Conservation (phyloP, 2,329 filamentous ascomycete species). For the Apiospora arundinis region DNA sequence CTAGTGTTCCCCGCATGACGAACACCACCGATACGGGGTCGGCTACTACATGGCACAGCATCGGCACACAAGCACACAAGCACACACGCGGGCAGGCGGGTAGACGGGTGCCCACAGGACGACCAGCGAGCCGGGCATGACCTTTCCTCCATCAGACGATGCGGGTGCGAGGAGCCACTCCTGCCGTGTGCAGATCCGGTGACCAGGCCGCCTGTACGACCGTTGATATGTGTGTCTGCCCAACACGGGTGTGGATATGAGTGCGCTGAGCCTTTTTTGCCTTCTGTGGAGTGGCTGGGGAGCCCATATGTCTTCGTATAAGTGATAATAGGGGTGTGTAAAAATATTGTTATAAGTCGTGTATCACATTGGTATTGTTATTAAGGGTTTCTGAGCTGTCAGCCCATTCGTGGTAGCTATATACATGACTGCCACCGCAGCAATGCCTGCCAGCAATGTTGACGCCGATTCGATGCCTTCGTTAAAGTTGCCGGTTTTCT, state of each 20-base stretch:
- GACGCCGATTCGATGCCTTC: constrained; percentile 16
- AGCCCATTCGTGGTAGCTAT: not conserved
- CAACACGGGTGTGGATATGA: not conserved
- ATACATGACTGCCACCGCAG: constrained; percentile 4
- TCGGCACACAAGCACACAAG: not conserved
- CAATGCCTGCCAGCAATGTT: constrained; percentile 4
- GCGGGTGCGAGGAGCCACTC: not conserved
- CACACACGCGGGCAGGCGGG: not conserved
- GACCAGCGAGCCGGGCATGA: constrained; percentile 12
- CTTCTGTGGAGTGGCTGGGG: not conserved
- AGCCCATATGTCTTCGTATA: not conserved
- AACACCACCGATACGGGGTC: constrained; percentile 10
- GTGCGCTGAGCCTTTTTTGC: not conserved
- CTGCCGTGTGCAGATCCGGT: not conserved
- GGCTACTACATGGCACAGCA: constrained; percentile 7
- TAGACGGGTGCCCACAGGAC: constrained; percentile 3
- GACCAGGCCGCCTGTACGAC: not conserved
- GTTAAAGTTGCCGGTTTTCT: constrained; percentile 2
- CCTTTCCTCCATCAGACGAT: not conserved
- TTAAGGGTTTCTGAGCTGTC: not conserved
- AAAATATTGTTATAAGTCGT: not conserved
- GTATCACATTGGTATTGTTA: constrained; percentile 2
- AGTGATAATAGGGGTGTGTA: not conserved
- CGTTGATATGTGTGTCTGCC: not conserved
- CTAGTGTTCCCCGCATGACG: constrained; percentile 13